Conservation (phyloP, 2,329 filamentous ascomycete genomes). For the Nigrospora osmanthi region DNA sequence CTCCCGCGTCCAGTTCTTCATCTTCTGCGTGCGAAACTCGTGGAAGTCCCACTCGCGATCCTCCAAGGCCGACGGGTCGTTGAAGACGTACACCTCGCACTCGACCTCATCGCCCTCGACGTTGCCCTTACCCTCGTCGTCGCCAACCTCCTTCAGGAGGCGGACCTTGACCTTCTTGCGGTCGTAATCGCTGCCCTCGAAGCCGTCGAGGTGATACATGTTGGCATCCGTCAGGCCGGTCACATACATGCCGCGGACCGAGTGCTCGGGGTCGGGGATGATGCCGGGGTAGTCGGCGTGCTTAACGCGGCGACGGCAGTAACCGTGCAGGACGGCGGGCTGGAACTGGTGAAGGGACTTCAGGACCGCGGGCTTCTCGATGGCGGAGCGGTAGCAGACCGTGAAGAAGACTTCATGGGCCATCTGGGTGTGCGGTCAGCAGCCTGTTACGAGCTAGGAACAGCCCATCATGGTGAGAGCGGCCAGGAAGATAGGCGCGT, state of each 20-base stretch:
- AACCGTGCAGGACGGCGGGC: conserved; percentile 68
- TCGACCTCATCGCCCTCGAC: conserved; percentile 33
- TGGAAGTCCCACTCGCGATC: conserved; percentile 80
- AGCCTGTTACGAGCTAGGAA: not conserved
- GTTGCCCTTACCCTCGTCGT: not conserved
- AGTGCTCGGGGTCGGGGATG: conserved; percentile 42
- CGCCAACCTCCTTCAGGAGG: conserved; percentile 22
- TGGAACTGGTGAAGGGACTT: conserved; percentile 53
- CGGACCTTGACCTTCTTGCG: conserved; percentile 21
- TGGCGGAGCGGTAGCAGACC: conserved; percentile 62
- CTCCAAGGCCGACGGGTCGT: conserved; percentile 47
- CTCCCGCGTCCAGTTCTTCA: conserved; percentile 44
- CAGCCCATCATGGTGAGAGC: too few relatives aligned
- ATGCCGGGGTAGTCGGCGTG: conserved; percentile 77
- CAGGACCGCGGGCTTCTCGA: conserved; percentile 32
- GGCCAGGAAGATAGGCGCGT: too few relatives aligned
- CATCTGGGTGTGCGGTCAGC: conserved; percentile 44
- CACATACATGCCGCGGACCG: conserved; percentile 69
- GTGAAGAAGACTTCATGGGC: conserved; percentile 79
- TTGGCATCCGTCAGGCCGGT: conserved; percentile 73
- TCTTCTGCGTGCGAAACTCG: conserved; percentile 71
- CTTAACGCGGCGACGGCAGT: conserved; percentile 63
- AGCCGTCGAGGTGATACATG: conserved; percentile 66
- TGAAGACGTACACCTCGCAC: conserved; percentile 60
- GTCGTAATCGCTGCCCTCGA: conserved; percentile 63